Percentiles rank a stretch among this genome's conserved stretches.
phyloP scores from a whole-genome alignment of 208 protist genomes.

The Crithidia expoeki region DNA sequence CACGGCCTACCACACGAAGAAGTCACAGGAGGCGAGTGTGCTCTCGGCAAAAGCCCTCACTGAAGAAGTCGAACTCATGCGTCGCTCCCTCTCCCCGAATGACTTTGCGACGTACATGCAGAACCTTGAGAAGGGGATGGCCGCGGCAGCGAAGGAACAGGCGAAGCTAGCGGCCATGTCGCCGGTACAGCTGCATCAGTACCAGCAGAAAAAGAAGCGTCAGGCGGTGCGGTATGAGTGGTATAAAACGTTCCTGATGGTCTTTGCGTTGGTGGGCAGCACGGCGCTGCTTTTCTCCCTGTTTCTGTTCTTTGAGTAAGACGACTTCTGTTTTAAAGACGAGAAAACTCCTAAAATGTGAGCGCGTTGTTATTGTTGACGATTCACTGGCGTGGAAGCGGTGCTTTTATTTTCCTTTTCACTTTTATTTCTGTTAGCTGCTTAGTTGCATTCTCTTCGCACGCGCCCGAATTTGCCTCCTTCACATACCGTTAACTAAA shows the following conservation, averaged over 20 bases:
- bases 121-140: constrained; percentile 36
- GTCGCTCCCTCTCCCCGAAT: constrained; percentile 56
- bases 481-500: background rate
- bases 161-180: constrained; percentile 66
- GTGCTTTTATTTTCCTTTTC: background rate
- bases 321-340: background rate
- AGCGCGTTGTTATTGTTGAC: background rate
- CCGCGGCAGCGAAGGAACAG: constrained; percentile 41
- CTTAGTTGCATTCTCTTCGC: background rate
- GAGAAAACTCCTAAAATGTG: too few species aligned
- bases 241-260: constrained; percentile 51
- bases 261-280: constrained; percentile 48
- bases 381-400: too few species aligned
- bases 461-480: too few species aligned
- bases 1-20: constrained; percentile 29
- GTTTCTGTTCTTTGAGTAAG: constrained; percentile 69
- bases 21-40: constrained; percentile 20
- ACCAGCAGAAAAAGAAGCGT: constrained; percentile 59
- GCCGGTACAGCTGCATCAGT: constrained; percentile 58
- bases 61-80: constrained; percentile 67
- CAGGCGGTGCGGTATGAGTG: constrained; percentile 43
- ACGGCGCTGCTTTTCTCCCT: constrained; percentile 70
- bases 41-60: constrained; percentile 25
- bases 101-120: constrained; percentile 54
- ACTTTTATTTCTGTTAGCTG: background rate